phyloP scores from a whole-genome alignment of 208 protist species.

The Herpetomonas samuelpessoai region DNA sequence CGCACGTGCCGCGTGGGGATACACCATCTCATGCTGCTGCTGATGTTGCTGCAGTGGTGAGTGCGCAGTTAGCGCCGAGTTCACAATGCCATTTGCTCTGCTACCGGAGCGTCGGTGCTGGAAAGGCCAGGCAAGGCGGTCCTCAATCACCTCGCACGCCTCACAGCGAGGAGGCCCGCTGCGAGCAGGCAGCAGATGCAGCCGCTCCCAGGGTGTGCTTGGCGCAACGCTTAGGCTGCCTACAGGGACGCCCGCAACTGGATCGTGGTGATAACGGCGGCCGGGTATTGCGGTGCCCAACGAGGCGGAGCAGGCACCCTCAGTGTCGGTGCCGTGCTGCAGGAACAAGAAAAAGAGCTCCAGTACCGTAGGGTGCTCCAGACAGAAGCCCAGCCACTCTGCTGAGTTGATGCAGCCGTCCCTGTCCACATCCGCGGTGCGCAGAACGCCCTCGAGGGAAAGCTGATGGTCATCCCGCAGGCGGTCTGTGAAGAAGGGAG shows the following conservation, averaged over 20 bases:
- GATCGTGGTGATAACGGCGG: too few species aligned
- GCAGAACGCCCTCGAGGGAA: conserved; percentile 29
- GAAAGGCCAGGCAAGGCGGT: neutral
- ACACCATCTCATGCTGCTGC: neutral
- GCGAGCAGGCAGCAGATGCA: neutral
- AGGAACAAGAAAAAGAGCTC: conserved; percentile 27
- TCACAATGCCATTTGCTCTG: too few species aligned
- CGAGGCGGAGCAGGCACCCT: too few species aligned
- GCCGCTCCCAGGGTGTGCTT: neutral
- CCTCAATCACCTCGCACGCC: neutral
- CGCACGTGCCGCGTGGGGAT: too few species aligned
- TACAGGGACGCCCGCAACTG: neutral
- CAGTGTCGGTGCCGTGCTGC: conserved; percentile 7
- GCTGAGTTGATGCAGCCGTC: conserved; percentile 43
- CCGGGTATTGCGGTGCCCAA: too few species aligned
- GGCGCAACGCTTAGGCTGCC: too few species aligned
- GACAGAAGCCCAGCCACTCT: conserved; percentile 52
- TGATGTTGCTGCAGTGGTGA: too few species aligned
- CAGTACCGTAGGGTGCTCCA: conserved; percentile 35
- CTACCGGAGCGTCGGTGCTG: neutral
- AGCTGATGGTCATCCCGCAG: conserved; percentile 10
- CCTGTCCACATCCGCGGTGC: conserved; percentile 43
- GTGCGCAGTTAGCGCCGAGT: too few species aligned
- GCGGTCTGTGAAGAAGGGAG: neutral
- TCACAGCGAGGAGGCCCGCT: neutral